A percentile compares a stretch with the other conserved stretches of the same genome.
Evolutionary conservation across 768 basidiomycete species (phyloP).

Genomic region (Tulasnella sp.): DNA sequence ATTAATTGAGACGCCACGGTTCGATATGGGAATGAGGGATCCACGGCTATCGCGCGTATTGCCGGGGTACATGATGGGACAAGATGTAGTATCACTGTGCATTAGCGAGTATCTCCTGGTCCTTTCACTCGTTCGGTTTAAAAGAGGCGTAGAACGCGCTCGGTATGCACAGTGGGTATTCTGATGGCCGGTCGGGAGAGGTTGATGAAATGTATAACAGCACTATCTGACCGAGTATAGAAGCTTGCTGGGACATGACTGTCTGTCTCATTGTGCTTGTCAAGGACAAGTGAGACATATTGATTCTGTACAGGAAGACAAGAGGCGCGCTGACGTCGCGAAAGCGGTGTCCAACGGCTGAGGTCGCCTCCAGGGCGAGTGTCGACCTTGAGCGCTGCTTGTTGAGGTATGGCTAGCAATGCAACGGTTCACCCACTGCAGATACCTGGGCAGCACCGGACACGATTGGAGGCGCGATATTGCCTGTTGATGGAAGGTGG

Average conservation of each 20-base stretch:
- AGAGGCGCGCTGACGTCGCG: neutral
- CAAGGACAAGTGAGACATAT: neutral
- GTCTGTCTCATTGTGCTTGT: neutral
- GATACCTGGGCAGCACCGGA: neutral
- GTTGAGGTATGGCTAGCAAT: neutral
- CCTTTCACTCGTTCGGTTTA: neutral
- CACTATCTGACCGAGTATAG: neutral
- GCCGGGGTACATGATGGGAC: no score
- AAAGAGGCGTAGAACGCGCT: neutral
- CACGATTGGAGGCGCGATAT: neutral
- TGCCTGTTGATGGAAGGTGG: neutral
- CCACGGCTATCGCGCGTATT: no score
- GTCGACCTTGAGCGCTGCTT: neutral
- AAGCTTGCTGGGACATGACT: neutral
- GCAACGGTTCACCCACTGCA: neutral
- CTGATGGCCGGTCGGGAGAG: no score
- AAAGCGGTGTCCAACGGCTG: neutral
- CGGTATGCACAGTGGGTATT: no score
- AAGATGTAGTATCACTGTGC: neutral
- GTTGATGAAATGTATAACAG: neutral
- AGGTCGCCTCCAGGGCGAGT: no score
- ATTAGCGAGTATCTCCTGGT: neutral
- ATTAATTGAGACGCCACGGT: neutral
- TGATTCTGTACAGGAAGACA: neutral
- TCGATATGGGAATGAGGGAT: no score